Percentiles rank a stretch among this genome's conserved stretches.
Conservation (phyloP, 305 asterid genomes). For the Solanum aculeatissimum region DNA sequence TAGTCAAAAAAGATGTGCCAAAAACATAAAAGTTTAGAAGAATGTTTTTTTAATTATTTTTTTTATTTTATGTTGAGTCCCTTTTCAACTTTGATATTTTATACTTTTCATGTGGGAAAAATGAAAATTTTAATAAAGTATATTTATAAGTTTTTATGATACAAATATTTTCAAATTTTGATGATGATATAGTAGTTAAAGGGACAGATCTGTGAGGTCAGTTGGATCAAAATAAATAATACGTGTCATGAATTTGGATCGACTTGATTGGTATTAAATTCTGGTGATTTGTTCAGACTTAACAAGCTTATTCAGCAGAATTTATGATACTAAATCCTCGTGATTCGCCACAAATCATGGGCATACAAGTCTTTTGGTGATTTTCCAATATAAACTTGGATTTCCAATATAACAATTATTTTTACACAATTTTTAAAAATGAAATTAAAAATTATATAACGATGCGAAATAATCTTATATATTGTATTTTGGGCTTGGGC, state of each 20-base stretch:
- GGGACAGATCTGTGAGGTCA: not conserved
- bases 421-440: not conserved
- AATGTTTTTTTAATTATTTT: not conserved
- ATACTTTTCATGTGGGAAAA: not conserved
- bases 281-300: not conserved
- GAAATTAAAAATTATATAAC: not conserved
- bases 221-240: not conserved
- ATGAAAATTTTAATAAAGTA: not conserved
- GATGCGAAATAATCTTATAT: not conserved
- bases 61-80: not conserved
- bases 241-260: accelerated
- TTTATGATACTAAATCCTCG: not conserved
- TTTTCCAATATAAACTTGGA: not conserved
- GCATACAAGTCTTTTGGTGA: not conserved
- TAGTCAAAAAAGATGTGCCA: not conserved
- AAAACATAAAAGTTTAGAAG: not conserved
- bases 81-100: not conserved
- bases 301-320: not conserved
- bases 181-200: not conserved
- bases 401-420: not conserved
- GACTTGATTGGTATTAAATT: not conserved
- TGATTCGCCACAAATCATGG: not conserved
- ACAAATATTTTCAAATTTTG: not conserved
- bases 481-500: not conserved
- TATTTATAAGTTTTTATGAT: not conserved